These are phyloP conservation scores for Pulveroboletus ravenelii DNA, from an alignment of 768 basidiomycete species.

Conservation along the genomic window DNA sequence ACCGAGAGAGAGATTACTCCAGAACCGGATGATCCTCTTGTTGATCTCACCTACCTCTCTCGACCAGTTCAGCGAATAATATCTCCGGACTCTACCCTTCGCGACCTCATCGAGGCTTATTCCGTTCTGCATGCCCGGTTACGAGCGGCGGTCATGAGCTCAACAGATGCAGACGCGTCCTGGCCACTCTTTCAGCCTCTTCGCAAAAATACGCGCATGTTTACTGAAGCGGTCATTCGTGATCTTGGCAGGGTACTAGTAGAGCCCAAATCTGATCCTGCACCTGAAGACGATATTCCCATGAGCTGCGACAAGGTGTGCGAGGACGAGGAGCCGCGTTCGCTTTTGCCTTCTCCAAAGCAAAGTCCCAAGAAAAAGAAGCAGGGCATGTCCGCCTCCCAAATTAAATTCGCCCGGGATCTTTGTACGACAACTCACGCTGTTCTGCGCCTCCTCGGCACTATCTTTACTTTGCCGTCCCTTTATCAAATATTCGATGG, in stretches of 20 bases:
- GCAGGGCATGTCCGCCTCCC: conserved; percentile 69
- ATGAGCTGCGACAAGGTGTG: conserved; percentile 21
- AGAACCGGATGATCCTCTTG: conserved; percentile 68
- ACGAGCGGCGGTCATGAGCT: conserved; percentile 37
- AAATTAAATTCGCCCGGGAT: conserved; percentile 76
- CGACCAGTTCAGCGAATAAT: conserved; percentile 60
- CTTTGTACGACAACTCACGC: conserved; percentile 69
- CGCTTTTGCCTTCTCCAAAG: conserved; percentile 61
- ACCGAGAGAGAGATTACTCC: conserved; percentile 62
- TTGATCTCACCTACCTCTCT: conserved; percentile 59
- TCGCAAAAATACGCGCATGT: conserved; percentile 44
- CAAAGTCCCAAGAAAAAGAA: conserved; percentile 54
- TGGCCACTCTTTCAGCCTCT: conserved; percentile 74
- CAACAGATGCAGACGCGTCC: conserved; percentile 53
- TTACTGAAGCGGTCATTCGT: conserved; percentile 59
- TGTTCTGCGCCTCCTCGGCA: conserved; percentile 59
- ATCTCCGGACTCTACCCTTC: conserved; percentile 41
- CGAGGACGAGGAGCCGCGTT: conserved; percentile 25
- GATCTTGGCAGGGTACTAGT: conserved; percentile 64
- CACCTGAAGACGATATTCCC: conserved; percentile 20
- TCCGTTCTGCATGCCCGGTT: conserved; percentile 64
- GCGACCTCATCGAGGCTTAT: conserved; percentile 70
- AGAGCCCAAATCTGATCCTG: conserved; percentile 40
- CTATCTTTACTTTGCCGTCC: conserved; percentile 57
- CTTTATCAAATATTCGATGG: conserved; percentile 59